phyloP scores from a whole-genome alignment of 345 rosid species.

The Camelina hispida region DNA sequence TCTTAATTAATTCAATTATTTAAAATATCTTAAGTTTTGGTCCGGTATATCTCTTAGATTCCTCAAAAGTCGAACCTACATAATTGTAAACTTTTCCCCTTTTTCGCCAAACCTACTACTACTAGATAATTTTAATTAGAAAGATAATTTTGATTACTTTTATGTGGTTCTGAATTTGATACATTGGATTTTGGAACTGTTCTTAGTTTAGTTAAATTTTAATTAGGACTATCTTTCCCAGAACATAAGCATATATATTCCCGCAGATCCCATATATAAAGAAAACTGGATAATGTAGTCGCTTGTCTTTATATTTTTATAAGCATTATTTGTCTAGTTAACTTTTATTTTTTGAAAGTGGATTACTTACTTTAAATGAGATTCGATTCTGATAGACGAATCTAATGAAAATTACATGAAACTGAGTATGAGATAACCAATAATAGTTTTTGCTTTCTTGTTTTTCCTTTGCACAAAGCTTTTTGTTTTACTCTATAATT shows the following conservation, averaged over 20 bases:
- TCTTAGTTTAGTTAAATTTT: neutral
- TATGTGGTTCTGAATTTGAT: constrained; percentile 32
- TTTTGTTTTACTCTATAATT: no score
- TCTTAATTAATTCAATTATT: constrained; percentile 1
- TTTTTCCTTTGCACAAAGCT: neutral
- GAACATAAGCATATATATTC: constrained; percentile 38
- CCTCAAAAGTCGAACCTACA: constrained; percentile 32
- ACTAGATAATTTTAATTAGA: neutral
- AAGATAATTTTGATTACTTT: constrained; percentile 34
- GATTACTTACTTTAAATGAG: neutral
- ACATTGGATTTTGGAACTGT: constrained; percentile 20
- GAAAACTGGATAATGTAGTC: constrained; percentile 4
- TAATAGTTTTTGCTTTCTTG: neutral
- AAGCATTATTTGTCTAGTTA: no score
- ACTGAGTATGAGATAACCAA: neutral
- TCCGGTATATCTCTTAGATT: constrained; percentile 28
- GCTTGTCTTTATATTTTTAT: no score
- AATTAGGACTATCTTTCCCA: neutral
- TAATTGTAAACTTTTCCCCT: neutral
- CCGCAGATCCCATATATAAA: constrained; percentile 32
- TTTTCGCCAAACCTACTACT: constrained; percentile 24
- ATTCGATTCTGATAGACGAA: constrained; percentile 10
- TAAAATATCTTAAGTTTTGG: constrained; percentile 10
- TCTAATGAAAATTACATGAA: constrained; percentile 19
- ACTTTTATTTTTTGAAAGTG: neutral